Base-by-base conservation (phyloP, 306 rosid species). In the Quercus glauca region DNA sequence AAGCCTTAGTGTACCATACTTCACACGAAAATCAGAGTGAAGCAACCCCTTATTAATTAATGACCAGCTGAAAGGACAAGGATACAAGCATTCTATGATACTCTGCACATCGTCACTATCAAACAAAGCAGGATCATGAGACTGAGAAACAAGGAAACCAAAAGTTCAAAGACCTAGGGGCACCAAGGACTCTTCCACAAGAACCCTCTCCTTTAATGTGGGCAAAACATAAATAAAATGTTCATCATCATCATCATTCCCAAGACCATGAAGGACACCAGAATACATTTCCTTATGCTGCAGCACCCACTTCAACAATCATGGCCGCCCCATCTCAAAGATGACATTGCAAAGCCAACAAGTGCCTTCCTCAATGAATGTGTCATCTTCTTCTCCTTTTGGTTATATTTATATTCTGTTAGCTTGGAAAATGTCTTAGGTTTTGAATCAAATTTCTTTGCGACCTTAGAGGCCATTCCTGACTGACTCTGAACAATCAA, bases 331-430 rank as follows among this genome's bases (percentile, higher is more conserved):
- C 45, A 91, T 92, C 85, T 92, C 94, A 92, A 84, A 87, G 89
- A 92, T n/a, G 97, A 91, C 94, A 95, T 76, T 0, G 97, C 94
- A 19, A 95, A 95, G 21, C 83, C 85, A 75, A 91, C 95, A 84
- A 90, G 88, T 23, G 88, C 81, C 89, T 89, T 92, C 72, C 97
- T 84, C 45, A 84, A 74, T 0, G 86, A 84, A 69, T 58, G 80
- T 25, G 85, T 89, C 75, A 41, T 53, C 78, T 14, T 77, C 45
- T 29, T 78, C 78, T 80, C 85, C 59, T 71, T 78, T 70, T 28
- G 57, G 64, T 51, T 83, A 68, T 8, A 56, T 78, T 75, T 87
- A 79, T 10, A 73, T 52, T 45, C 84, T 0, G 88, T 86, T 5
- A 94, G 69, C 75, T 83, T 86, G 3, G 3, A 37, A 0, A 37